A percentile compares a stretch with the other conserved stretches of the same genome.
phyloP scores from a whole-genome alignment of 345 rosid species.

The Durio zibethinus region DNA sequence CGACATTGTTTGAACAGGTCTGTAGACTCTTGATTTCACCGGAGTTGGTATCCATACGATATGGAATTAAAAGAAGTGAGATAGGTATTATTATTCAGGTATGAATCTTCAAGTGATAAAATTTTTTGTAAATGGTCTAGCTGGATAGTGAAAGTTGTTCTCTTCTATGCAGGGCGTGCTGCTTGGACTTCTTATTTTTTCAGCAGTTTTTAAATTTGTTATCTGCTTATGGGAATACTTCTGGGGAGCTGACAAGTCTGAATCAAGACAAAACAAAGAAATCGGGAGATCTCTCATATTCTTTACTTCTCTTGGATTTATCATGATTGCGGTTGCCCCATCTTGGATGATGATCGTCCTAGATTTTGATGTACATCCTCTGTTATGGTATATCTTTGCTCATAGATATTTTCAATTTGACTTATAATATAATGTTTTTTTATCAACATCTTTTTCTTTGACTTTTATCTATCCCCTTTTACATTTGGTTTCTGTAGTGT shows the following conservation, averaged over 20 bases:
- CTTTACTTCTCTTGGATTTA: conserved; percentile 47
- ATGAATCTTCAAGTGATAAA: conserved; percentile 9
- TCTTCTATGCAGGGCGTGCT: conserved; percentile 59
- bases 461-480: neutral
- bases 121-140: conserved; percentile 14
- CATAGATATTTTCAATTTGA: neutral
- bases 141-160: conserved; percentile 16
- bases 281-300: conserved; percentile 49
- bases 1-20: conserved; percentile 41
- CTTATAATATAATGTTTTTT: neutral
- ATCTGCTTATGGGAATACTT: conserved; percentile 31
- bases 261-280: conserved; percentile 36
- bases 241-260: conserved; percentile 19
- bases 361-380: conserved; percentile 72
- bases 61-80: conserved; percentile 68
- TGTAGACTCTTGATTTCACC: conserved; percentile 37
- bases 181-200: conserved; percentile 76
- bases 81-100: conserved; percentile 80
- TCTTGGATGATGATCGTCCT: conserved; percentile 86
- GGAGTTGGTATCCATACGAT: conserved; percentile 44
- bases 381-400: conserved; percentile 54
- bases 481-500: neutral
- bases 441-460: neutral
- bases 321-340: conserved; percentile 49
- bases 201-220: conserved; percentile 51